phyloP scores from a whole-genome alignment of 768 basidiomycete species.

The Melanogaster broomeanus region DNA sequence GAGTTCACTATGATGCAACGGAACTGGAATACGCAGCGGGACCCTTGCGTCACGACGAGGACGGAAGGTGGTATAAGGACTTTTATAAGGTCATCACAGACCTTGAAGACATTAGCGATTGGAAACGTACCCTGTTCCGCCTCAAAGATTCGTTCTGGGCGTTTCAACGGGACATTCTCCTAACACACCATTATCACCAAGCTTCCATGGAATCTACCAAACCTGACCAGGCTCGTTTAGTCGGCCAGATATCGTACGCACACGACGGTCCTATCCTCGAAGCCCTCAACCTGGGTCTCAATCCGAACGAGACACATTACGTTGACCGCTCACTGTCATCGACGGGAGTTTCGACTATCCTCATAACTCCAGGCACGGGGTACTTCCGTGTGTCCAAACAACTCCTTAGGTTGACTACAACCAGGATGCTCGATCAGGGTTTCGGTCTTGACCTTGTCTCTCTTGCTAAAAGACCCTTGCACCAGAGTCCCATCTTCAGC shows the following conservation, averaged over 20 bases:
- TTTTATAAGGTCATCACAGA: slow-evolving; percentile 97
- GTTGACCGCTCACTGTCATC: slow-evolving; percentile 91
- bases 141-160: slow-evolving; percentile 90
- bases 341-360: slow-evolving; percentile 79
- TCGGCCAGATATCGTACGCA: slow-evolving; percentile 80
- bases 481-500: slow-evolving; percentile 91
- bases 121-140: slow-evolving; percentile 83
- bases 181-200: slow-evolving; percentile 87
- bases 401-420: slow-evolving; percentile 88
- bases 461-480: slow-evolving; percentile 87
- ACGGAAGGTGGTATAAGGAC: slow-evolving; percentile 87
- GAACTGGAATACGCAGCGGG: slow-evolving; percentile 85
- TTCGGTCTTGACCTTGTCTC: slow-evolving; percentile 87
- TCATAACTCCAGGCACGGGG: slow-evolving; percentile 93
- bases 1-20: slow-evolving; percentile 83
- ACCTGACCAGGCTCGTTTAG: slow-evolving; percentile 58
- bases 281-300: slow-evolving; percentile 89
- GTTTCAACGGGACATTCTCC: slow-evolving; percentile 88
- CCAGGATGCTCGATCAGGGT: slow-evolving; percentile 91
- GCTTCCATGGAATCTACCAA: slow-evolving; percentile 51
- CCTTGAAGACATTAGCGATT: slow-evolving; percentile 83
- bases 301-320: slow-evolving; percentile 92
- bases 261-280: slow-evolving; percentile 97
- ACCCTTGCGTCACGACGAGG: slow-evolving; percentile 73
- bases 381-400: slow-evolving; percentile 92